A percentile compares a stretch with the other conserved stretches of the same genome.
Evolutionary conservation across 805 yeast species (phyloP).

Genomic region (Myxozyma nipponensis): DNA sequence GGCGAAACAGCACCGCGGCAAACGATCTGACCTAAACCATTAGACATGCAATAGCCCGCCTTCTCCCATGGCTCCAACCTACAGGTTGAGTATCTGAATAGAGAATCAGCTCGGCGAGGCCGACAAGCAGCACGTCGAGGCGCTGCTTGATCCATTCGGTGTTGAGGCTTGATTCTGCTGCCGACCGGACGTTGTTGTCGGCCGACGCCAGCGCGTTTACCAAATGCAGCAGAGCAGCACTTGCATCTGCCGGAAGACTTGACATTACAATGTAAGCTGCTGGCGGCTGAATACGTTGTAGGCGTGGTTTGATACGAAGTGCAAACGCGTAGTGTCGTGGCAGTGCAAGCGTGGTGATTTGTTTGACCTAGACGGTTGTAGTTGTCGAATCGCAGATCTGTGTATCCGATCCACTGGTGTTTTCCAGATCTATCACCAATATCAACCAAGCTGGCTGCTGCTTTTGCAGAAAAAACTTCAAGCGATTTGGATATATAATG

Average conservation of each 20-base stretch:
- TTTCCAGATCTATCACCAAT: too few relatives aligned
- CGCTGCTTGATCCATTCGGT: constrained; percentile 71
- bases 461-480: too few relatives aligned
- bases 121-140: constrained; percentile 67
- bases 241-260: constrained; percentile 56
- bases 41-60: neutral
- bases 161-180: constrained; percentile 72
- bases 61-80: constrained; percentile 29
- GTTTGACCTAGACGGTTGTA: too few relatives aligned
- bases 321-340: too few relatives aligned
- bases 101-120: constrained; percentile 73
- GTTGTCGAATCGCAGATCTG: too few relatives aligned
- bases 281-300: neutral
- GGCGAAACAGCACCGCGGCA: constrained; percentile 83
- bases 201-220: constrained; percentile 70
- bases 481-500: too few relatives aligned
- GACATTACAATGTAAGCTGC: too few relatives aligned
- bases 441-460: too few relatives aligned
- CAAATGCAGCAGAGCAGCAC: constrained; percentile 51
- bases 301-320: too few relatives aligned
- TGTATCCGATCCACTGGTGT: too few relatives aligned
- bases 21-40: constrained; percentile 47
- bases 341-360: too few relatives aligned
- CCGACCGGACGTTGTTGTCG: constrained; percentile 68
- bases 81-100: constrained; percentile 58